Base-by-base conservation (phyloP, 768 basidiomycete genomes). In the Thelephora ganbajun region DNA sequence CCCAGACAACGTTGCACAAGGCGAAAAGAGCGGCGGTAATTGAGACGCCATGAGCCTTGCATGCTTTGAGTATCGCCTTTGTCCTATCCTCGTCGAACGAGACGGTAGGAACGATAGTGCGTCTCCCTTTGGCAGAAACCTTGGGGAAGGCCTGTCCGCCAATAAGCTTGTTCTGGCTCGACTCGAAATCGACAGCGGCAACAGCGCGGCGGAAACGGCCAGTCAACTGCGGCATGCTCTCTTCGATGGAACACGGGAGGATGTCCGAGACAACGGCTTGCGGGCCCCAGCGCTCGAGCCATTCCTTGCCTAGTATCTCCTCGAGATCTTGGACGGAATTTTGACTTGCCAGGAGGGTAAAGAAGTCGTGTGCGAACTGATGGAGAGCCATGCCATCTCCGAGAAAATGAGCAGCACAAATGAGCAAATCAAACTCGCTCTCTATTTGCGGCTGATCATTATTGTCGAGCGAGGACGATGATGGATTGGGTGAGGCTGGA, bases 311-410 rank as follows among this genome's bases (percentile, higher is more conserved):
- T n/a, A 65, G 52, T 30, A 58, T 46, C 11, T 48, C 47, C 20
- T 61, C 56, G n/a, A 67, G 54, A 30, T 66, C 64, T 43, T 56
- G 50, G 16, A 58, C 53, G 23, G 58, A 56, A 39, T 51, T 56
- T 3, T 53, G 55, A 42, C 56, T 51, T 0, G 73, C 79, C 35
- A 89, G 65, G 2, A 90, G 65, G 14, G 65, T 61, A 59, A 89
- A 82, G 57, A 90, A 79, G 53, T 89, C 83, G 59, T 87, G 86
- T 20, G 83, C 84, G 51, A 82, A 83, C 50, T 75, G 71, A 62
- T 90, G 86, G 14, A 90, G 69, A 1, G 86, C 83, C 80, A 89
- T 88, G 18, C 89, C 89, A 58, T 92, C 89, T 16, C 86, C 87
- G 43, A 90, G 61, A 61, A 82, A 90, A 59, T 92, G 89, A 6